A percentile compares a stretch with the other conserved stretches of the same genome.
Conservation (phyloP, 2,329 filamentous ascomycete genomes). For the Diaporthe ampelina region DNA sequence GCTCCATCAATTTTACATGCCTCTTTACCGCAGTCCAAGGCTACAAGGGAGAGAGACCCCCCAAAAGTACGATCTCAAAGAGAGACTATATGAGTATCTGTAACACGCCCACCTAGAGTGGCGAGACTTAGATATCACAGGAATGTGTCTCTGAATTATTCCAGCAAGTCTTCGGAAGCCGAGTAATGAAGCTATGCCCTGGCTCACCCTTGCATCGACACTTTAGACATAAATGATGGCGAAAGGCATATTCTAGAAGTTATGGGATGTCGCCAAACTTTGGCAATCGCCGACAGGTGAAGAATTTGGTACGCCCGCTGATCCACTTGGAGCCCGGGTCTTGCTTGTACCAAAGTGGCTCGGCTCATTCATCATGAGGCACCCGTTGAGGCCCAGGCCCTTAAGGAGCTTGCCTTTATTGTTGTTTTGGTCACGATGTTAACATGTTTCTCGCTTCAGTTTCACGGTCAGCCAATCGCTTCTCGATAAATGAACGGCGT, state of each 20-base stretch:
- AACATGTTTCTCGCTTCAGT: not conserved
- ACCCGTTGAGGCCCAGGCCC: not conserved
- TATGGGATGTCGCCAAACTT: not conserved
- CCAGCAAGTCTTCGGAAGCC: not conserved
- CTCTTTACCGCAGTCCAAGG: not conserved
- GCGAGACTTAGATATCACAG: not conserved
- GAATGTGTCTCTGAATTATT: not conserved
- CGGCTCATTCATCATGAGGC: not conserved
- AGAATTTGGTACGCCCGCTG: too few species aligned
- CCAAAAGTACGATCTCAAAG: not conserved
- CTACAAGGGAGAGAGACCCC: too few species aligned
- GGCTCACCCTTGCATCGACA: too few species aligned
- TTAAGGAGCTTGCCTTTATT: not conserved
- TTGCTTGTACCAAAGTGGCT: not conserved
- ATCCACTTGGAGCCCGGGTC: too few species aligned
- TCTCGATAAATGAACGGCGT: not conserved
- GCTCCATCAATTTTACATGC: not conserved
- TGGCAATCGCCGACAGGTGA: not conserved
- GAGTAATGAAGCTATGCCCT: not conserved
- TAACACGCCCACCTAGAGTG: too few species aligned
- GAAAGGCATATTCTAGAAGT: not conserved
- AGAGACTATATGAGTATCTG: not conserved
- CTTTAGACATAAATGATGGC: not conserved
- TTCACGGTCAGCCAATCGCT: slow-evolving; percentile 17
- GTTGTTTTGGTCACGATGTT: not conserved